These are phyloP conservation scores for Fragaria vesca DNA, from an alignment of 306 rosid genomes.

Conservation along the genomic window DNA sequence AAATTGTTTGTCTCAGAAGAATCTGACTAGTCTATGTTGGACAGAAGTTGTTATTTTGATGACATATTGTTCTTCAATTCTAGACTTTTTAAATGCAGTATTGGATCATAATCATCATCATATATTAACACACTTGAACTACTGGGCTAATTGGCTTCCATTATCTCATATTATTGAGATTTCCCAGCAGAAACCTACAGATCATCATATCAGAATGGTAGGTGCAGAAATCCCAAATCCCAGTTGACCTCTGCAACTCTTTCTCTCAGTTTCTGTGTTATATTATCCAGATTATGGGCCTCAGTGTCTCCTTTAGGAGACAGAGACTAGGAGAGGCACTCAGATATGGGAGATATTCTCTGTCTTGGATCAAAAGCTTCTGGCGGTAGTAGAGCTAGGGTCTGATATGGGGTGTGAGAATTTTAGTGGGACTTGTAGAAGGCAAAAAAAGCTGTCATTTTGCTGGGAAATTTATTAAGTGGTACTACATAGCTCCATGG, in stretches of 20 bases:
- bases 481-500: background rate
- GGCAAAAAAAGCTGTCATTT: slow-evolving; percentile 6
- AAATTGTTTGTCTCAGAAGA: background rate
- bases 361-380: slow-evolving; percentile 7
- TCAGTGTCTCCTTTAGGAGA: background rate
- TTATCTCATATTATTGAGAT: slow-evolving; percentile 5
- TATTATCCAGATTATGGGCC: background rate
- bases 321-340: background rate
- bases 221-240: background rate
- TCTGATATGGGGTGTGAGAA: background rate
- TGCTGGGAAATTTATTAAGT: slow-evolving; percentile 4
- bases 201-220: background rate
- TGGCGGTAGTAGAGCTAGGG: background rate
- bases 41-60: slow-evolving; percentile 3
- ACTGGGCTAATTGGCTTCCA: background rate
- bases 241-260: background rate
- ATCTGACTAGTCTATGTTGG: background rate
- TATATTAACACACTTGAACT: background rate
- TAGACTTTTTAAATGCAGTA: background rate
- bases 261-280: background rate
- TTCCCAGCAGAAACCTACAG: background rate
- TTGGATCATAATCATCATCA: background rate
- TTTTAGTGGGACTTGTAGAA: background rate
- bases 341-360: background rate
- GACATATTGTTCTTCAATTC: background rate